Conservation (phyloP, 129 eudicot species). For the Solidago caesia region DNA sequence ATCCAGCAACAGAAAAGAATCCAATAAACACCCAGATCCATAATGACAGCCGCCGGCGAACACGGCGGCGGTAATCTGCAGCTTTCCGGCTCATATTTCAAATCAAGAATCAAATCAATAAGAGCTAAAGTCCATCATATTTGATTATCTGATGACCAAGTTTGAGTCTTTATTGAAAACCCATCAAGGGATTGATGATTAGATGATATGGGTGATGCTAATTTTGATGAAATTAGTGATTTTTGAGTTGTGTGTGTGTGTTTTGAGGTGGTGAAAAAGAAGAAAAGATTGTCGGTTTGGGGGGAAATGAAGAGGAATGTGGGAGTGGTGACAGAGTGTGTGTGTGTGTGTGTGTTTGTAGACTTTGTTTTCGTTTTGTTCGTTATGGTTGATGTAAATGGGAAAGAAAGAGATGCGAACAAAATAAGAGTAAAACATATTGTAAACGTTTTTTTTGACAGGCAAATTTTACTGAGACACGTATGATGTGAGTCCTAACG, state of each 20-base stretch:
- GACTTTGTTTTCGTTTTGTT: constrained; percentile 23
- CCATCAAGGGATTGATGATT: not conserved
- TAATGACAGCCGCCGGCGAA: constrained; percentile 59
- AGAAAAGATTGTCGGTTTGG: constrained; percentile 30
- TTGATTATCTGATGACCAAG: constrained; percentile 3
- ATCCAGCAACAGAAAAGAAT: constrained; percentile 55
- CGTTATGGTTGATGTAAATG: not conserved
- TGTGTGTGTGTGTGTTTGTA: not conserved
- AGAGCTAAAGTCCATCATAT: constrained; percentile 6
- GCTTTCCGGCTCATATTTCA: constrained; percentile 86
- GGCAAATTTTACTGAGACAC: too few species aligned
- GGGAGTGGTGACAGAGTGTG: constrained; percentile 25
- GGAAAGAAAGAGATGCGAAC: not conserved
- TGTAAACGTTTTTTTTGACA: too few species aligned
- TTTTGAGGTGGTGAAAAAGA: not conserved
- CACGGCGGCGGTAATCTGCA: constrained; percentile 95
- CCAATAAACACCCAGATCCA: constrained; percentile 87
- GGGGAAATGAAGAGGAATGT: constrained; percentile 16
- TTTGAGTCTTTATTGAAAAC: constrained; percentile 12
- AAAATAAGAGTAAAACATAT: not conserved
- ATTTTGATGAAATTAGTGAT: constrained; percentile 1
- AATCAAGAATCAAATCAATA: constrained; percentile 18
- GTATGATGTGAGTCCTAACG: too few species aligned
- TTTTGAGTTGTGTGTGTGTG: constrained; percentile 2
- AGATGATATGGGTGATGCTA: not conserved